Evolutionary conservation across 1,139 yeast species (phyloP).

Genomic region (Hyphopichia khmerensis): DNA sequence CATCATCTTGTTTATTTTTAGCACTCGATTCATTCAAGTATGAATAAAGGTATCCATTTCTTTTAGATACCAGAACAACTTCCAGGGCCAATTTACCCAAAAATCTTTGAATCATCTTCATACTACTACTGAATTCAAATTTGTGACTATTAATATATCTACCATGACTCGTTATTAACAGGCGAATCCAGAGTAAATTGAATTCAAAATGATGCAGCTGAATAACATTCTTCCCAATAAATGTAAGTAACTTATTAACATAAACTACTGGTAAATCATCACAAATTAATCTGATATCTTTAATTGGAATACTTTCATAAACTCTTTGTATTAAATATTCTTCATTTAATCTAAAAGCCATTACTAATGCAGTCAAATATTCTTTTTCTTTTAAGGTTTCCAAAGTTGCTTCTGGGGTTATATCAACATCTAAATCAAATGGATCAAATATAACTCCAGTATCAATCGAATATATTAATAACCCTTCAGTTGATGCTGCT

Average conservation of each 20-base stretch:
- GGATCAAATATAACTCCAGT: conserved; percentile 83
- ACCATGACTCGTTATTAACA: conserved; percentile 72
- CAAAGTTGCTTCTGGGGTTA: conserved; percentile 76
- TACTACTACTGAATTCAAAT: conserved; percentile 62
- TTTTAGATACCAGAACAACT: conserved; percentile 53
- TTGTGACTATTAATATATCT: conserved; percentile 63
- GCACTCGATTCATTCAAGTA: conserved; percentile 30
- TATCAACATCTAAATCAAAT: conserved; percentile 88
- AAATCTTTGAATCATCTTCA: conserved; percentile 75
- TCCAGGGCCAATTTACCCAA: conserved; percentile 75
- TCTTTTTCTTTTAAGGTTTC: conserved; percentile 67
- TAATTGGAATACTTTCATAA: conserved; percentile 74
- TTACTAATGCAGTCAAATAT: conserved; percentile 76
- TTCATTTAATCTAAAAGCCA: conserved; percentile 94
- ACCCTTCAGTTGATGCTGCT: conserved; percentile 94
- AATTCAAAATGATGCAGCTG: conserved; percentile 80
- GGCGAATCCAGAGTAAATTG: conserved; percentile 76
- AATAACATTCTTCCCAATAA: conserved; percentile 63
- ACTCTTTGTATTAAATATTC: conserved; percentile 67
- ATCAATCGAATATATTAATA: conserved; percentile 79
- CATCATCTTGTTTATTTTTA: conserved; percentile 13
- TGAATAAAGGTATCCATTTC: conserved; percentile 53
- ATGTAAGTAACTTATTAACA: conserved; percentile 62
- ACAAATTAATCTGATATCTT: conserved; percentile 66
- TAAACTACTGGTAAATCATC: conserved; percentile 75